Percentiles rank a stretch among this genome's conserved stretches.
Conservation (phyloP, 1,284 basidiomycete genomes). For the Cutaneotrichosporon spelunceum region DNA sequence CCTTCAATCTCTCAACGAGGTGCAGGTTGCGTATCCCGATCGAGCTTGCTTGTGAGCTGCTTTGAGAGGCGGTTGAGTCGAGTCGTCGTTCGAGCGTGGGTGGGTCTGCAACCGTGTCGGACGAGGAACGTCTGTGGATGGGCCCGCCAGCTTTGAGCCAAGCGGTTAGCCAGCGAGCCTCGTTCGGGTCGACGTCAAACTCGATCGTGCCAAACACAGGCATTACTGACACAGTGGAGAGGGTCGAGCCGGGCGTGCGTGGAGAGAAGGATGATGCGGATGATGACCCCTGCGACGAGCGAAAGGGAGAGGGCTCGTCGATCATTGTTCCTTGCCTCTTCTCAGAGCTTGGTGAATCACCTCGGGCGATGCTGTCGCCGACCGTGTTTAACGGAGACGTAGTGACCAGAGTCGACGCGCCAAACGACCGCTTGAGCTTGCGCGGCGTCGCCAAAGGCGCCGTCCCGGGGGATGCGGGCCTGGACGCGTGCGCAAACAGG, state of each 20-base stretch:
- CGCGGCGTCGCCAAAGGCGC: slow-evolving; percentile 14
- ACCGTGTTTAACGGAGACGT: slow-evolving; percentile 27
- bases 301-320: slow-evolving; percentile 11
- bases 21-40: slow-evolving; percentile 34
- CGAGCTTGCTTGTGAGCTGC: background rate
- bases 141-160: slow-evolving; percentile 30
- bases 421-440: slow-evolving; percentile 10
- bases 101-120: slow-evolving; percentile 11
- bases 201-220: slow-evolving; percentile 47
- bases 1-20: slow-evolving; percentile 32
- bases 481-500: slow-evolving; percentile 28
- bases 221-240: slow-evolving; percentile 5
- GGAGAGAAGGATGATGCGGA: slow-evolving; percentile 24
- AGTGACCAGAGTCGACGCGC: slow-evolving; percentile 12
- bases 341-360: slow-evolving; percentile 12
- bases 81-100: slow-evolving; percentile 4
- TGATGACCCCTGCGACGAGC: slow-evolving; percentile 18
- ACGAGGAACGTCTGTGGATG: slow-evolving; percentile 16
- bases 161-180: slow-evolving; percentile 42
- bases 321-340: slow-evolving; percentile 5
- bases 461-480: slow-evolving; percentile 2
- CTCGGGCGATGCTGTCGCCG: slow-evolving; percentile 11
- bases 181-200: slow-evolving; percentile 45
- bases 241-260: slow-evolving; percentile 27
- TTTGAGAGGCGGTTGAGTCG: background rate